Evolutionary conservation across 2,329 filamentous ascomycete genomes (phyloP), one percentile per base, ranked within the genome.

Genomic region (Colletotrichum noveboracense): DNA sequence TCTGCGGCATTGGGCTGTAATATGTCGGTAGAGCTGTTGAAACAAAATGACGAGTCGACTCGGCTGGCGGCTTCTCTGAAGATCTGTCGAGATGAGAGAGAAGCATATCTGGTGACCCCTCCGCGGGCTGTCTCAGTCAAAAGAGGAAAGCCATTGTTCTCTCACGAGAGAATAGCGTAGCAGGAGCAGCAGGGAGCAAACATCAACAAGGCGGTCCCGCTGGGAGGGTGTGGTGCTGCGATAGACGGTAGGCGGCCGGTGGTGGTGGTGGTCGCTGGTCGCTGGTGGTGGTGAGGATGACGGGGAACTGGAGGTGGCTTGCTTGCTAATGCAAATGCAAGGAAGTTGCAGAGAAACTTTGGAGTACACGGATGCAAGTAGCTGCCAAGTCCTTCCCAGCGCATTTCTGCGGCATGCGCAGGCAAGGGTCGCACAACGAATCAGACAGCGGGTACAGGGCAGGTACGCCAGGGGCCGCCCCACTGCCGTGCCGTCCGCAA

Each of bases 261-360:
- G 43, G 43, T 21, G 16, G 28, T 14, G 18, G 38, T 48, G 62
- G 32, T 43, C 26, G 26, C 26, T 28, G 28, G 34, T 16, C 38
- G 9, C 38, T 38, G 18, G 38, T 48, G 61, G 34, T 48, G 10
- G 36, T 65, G 30, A 65, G 38, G 68, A 56, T 30, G 64, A 70
- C 66, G 66, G 71, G 56, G 71, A 62, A 60, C 61, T 71, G 68
- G 34, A 66, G 36, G 68, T 48, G 71, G 71, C 58, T 70, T 65
- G 68, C 52, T 64, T 70, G 55, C 71, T 70, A 48, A 74, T 71
- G 66, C 67, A 65, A 70, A 66, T 74, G 71, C 67, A 71, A 43
- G 71, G 71, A 58, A 74, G 71, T 30, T 13, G 30, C 24, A 61
- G 71, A 34, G 43, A 56, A 68, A 66, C 61, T 34, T 66, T 38